Conservation (phyloP, 139 green algal genomes). For the Coelastrella sp. region DNA sequence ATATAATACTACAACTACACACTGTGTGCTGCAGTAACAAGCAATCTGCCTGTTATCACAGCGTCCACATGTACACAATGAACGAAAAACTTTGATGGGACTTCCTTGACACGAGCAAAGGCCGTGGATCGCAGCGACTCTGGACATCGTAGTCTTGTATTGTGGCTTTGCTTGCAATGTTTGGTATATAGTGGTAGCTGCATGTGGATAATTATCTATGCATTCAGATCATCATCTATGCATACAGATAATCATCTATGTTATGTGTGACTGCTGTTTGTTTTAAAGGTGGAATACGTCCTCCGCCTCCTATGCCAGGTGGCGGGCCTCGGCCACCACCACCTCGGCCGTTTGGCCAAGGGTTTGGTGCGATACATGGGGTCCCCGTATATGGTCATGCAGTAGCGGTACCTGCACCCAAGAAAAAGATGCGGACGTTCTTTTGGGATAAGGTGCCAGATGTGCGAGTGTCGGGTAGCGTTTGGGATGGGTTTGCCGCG, state of each 20-base stretch:
- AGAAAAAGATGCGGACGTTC: constrained; percentile 45
- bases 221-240: too few relatives aligned
- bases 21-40: not conserved
- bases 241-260: not conserved
- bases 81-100: too few relatives aligned
- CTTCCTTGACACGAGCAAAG: too few relatives aligned
- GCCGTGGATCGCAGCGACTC: too few relatives aligned
- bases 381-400: not conserved
- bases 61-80: too few relatives aligned
- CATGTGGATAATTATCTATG: too few relatives aligned
- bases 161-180: too few relatives aligned
- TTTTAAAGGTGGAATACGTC: not conserved
- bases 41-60: too few relatives aligned
- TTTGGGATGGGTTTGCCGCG: constrained; percentile 21
- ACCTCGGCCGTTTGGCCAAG: not conserved
- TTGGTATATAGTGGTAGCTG: too few relatives aligned
- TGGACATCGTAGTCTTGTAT: too few relatives aligned
- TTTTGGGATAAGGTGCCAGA: constrained; percentile 56
- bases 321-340: constrained; percentile 17
- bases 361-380: not conserved
- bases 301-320: constrained; percentile 30
- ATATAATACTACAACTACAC: not conserved
- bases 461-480: not conserved
- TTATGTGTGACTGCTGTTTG: not conserved
- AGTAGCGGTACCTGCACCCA: constrained; percentile 27